Base-by-base conservation (phyloP, 2,329 filamentous ascomycete species). In the Phyllosticta paracitricarpa region DNA sequence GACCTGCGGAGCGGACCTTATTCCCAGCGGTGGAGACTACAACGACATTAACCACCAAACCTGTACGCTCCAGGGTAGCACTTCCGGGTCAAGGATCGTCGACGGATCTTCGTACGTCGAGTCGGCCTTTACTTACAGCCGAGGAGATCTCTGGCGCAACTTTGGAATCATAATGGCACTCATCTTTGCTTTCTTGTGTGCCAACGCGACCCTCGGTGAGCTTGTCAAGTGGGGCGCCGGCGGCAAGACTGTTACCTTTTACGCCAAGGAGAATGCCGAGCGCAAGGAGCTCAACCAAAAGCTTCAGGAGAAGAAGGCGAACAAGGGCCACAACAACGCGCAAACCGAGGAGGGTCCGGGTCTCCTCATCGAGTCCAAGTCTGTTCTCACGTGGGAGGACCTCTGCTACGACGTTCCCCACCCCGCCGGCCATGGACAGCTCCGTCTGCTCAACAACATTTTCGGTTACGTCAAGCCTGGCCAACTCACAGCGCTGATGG, bases 361-460 rank as follows among this genome's bases (percentile, higher is more conserved):
- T 51, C 70, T 83, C 3, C 76, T 79, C 14, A 81, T 83, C 58
- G 74, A 73, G 1, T 83, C 81, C 5, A 82, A 82, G 67, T 77
- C 82, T 1, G 75, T 84, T 1, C 73, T 84, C 52, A 84, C 82
- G 3, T 96, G 91, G 91, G 82, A 86, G 65, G 82, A 93, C 67
- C 87, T 96, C 1, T 91, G 87, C 76, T 96, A 84, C 66, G 81
- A 82, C 52, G 87, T 90, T 72, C 87, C 89, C 72, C 91, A 96
- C 76, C 95, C 95, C 79, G 78, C 78, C 14, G 80, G 80, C 17
- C 84, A 93, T 17, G 80, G 80, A 17, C 84, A 93, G 68, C 77
- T 81, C 2, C 83, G 91, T n/a, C 77, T 89, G 1, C 76, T 90
- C 56, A 87, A 89, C 68, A 80, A 84, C 4, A 83, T 94, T 63